Evolutionary conservation across 495 filamentous ascomycete genomes (phyloP).

Genomic region (Bombardia bombarda): DNA sequence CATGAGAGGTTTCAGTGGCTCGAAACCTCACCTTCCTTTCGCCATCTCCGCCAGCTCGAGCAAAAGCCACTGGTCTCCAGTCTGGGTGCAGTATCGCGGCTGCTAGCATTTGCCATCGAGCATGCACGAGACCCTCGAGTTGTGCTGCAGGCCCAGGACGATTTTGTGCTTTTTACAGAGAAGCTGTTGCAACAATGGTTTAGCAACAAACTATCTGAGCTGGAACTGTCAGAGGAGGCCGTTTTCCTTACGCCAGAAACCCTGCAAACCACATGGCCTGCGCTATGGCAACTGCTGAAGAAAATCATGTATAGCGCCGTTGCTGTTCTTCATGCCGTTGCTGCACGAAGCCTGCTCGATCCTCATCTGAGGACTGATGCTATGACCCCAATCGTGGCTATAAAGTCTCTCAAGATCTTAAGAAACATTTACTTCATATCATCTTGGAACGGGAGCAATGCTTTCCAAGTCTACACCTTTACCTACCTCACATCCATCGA

Average conservation of each 20-base stretch:
- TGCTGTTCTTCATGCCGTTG: slow-evolving; percentile 62
- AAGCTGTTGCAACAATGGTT: slow-evolving; percentile 75
- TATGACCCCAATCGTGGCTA: slow-evolving; percentile 62
- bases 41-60: slow-evolving; percentile 47
- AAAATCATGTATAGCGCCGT: slow-evolving; percentile 74
- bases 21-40: slow-evolving; percentile 49
- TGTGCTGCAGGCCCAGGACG: slow-evolving; percentile 61
- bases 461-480: slow-evolving; percentile 75
- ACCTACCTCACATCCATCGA: slow-evolving; percentile 86
- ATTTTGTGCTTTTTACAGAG: slow-evolving; percentile 61
- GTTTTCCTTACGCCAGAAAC: slow-evolving; percentile 64
- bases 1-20: slow-evolving; percentile 69
- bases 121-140: slow-evolving; percentile 50
- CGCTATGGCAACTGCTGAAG: slow-evolving; percentile 75
- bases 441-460: slow-evolving; percentile 61
- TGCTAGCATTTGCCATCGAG: slow-evolving; percentile 68
- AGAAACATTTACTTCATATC: slow-evolving; percentile 85
- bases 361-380: slow-evolving; percentile 30
- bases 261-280: slow-evolving; percentile 58
- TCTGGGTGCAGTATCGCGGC: slow-evolving; percentile 68
- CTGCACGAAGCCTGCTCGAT: slow-evolving; percentile 52
- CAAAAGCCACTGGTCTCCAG: slow-evolving; percentile 66
- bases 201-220: slow-evolving; percentile 71
- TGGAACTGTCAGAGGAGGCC: slow-evolving; percentile 70
- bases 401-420: slow-evolving; percentile 70